Conservation (phyloP, 768 basidiomycete species). For the Suillus alpinus region DNA sequence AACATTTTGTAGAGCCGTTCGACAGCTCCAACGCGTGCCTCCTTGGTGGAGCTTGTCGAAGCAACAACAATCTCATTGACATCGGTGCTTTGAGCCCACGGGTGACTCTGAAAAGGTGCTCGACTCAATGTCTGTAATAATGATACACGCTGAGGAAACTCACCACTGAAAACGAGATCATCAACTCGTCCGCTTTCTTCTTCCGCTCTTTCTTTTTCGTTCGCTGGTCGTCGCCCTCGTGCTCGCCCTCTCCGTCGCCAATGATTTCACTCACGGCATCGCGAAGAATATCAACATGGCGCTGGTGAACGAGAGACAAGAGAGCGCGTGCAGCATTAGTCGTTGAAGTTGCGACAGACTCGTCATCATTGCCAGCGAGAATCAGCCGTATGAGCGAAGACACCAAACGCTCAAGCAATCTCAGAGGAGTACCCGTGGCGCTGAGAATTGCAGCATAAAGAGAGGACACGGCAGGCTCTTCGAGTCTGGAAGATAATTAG, state of each 20-base stretch:
- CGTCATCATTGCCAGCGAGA: slow-evolving; percentile 4
- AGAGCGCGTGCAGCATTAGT: slow-evolving; percentile 30
- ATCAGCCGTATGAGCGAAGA: slow-evolving; percentile 21
- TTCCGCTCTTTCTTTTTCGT: slow-evolving; percentile 29
- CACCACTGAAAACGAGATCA: slow-evolving; percentile 60
- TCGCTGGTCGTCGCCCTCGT: slow-evolving; percentile 17
- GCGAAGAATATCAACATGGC: slow-evolving; percentile 52
- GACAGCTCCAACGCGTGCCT: slow-evolving; percentile 58
- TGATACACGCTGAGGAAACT: slow-evolving; percentile 8
- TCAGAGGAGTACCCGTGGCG: slow-evolving; percentile 17
- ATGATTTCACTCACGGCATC: slow-evolving; percentile 37
- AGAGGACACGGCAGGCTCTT: slow-evolving; percentile 25
- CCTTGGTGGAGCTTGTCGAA: slow-evolving; percentile 59
- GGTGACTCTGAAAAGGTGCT: slow-evolving; percentile 19
- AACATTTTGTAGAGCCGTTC: slow-evolving; percentile 48
- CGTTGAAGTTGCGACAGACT: slow-evolving; percentile 1
- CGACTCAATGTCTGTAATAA: background rate
- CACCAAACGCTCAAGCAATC: slow-evolving; percentile 21
- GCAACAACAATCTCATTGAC: slow-evolving; percentile 49
- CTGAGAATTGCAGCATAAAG: slow-evolving; percentile 32
- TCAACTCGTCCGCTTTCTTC: slow-evolving; percentile 49
- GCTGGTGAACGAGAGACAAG: slow-evolving; percentile 62
- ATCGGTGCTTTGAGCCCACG: slow-evolving; percentile 22
- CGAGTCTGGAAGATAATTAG: slow-evolving; percentile 23
- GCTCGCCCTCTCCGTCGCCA: slow-evolving; percentile 17